Conservation (phyloP, 2,329 filamentous ascomycete species). For the Sclerotinia spermophila region DNA sequence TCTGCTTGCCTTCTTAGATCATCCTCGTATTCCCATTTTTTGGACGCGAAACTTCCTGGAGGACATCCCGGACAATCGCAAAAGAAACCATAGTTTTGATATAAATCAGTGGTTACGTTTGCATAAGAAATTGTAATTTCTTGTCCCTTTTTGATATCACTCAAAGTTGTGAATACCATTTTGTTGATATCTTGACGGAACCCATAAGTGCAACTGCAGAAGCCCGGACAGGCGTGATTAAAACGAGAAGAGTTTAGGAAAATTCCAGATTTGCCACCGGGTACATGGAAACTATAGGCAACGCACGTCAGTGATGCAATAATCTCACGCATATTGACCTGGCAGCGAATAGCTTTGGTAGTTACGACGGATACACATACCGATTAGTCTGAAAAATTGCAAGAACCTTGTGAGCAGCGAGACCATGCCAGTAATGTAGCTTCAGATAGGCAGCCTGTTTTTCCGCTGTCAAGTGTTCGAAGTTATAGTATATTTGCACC, state of each 20-base stretch:
- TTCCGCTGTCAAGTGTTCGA: conserved; percentile 25
- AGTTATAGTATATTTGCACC: conserved; percentile 23
- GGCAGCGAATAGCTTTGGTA: not conserved
- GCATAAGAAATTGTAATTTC: conserved; percentile 54
- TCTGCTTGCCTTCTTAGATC: not conserved
- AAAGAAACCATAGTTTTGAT: conserved; percentile 48
- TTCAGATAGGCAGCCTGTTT: conserved; percentile 26
- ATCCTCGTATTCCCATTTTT: conserved; percentile 6
- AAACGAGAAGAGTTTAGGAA: conserved; percentile 53
- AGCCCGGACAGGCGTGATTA: conserved; percentile 53
- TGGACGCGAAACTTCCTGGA: not conserved
- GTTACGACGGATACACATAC: conserved; percentile 22
- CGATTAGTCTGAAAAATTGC: conserved; percentile 36
- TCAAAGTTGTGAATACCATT: conserved; percentile 43
- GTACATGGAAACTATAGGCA: conserved; percentile 6
- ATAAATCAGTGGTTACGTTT: conserved; percentile 40
- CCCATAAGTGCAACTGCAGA: conserved; percentile 44
- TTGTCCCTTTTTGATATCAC: conserved; percentile 41
- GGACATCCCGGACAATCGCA: conserved; percentile 50
- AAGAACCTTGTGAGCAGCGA: conserved; percentile 20
- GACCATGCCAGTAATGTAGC: conserved; percentile 23
- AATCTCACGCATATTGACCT: not conserved
- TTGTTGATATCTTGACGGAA: conserved; percentile 34
- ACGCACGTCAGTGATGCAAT: not conserved
- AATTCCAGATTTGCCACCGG: not conserved